A percentile compares a stretch with the other conserved stretches of the same genome.
Evolutionary conservation across 257 asterid genomes (phyloP).

Genomic region (Solanum habrochaites): DNA sequence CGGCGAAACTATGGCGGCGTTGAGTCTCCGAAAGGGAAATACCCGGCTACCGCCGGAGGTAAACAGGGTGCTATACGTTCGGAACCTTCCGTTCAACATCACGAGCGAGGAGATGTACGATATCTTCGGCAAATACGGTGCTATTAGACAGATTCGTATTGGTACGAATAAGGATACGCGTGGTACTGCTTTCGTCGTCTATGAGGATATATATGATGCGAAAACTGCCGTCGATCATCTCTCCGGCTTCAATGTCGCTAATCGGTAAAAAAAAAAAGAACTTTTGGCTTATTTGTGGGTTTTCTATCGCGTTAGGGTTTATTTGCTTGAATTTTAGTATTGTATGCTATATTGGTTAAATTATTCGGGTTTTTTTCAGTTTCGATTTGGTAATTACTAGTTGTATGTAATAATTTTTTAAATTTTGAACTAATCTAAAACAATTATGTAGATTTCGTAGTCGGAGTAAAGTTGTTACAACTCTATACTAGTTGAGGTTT

Average conservation of each 20-base stretch:
- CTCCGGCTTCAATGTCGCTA: conserved; percentile 88
- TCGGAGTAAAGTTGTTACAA: neutral
- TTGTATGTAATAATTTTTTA: neutral
- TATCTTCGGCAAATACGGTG: conserved; percentile 87
- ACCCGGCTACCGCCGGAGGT: conserved; percentile 94
- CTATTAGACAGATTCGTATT: conserved; percentile 78
- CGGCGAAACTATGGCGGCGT: conserved; percentile 47
- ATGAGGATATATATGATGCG: conserved; percentile 93
- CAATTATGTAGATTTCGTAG: neutral
- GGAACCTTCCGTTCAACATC: conserved; percentile 83
- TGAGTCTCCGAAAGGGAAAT: conserved; percentile 75
- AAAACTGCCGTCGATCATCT: conserved; percentile 89
- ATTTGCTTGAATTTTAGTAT: neutral
- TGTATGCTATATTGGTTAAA: neutral
- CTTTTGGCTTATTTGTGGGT: neutral
- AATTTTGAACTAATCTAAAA: neutral
- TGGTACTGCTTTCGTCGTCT: conserved; percentile 89
- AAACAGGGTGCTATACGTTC: conserved; percentile 71
- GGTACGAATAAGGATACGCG: conserved; percentile 88
- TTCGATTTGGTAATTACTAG: neutral
- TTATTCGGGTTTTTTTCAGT: neutral
- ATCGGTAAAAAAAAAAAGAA: conserved; percentile 1
- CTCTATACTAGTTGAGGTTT: neutral
- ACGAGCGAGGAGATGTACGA: conserved; percentile 99
- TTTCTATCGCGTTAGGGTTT: neutral